A percentile compares a stretch with the other conserved stretches of the same genome.
Evolutionary conservation across 192 early-diverging fungal genomes (phyloP).

Genomic region (Backusella tuberculispora): DNA sequence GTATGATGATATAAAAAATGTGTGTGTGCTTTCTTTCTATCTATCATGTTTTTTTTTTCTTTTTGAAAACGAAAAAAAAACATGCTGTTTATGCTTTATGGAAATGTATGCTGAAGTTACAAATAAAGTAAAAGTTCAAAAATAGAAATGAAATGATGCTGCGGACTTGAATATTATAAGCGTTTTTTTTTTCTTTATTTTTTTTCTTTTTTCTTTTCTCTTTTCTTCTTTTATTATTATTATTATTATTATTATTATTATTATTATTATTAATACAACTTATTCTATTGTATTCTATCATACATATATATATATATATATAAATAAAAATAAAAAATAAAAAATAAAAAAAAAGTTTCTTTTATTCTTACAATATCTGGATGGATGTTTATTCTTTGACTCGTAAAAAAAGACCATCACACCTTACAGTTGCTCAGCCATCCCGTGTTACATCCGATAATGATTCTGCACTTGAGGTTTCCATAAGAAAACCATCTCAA

Average conservation of each 20-base stretch:
- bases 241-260: not conserved
- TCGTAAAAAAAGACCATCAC: constrained; percentile 31
- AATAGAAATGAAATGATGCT: constrained; percentile 2
- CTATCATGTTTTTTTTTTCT: too few species aligned
- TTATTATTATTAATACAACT: too few species aligned
- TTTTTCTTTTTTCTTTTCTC: not conserved
- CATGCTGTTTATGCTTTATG: not conserved
- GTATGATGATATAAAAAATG: too few species aligned
- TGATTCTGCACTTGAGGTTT: constrained; percentile 23
- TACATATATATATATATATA: too few species aligned
- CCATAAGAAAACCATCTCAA: not conserved
- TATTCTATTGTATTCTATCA: too few species aligned
- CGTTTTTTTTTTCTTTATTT: not conserved
- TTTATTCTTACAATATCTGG: not conserved
- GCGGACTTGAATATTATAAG: not conserved
- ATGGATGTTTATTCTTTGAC: constrained; percentile 39
- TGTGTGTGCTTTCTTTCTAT: too few species aligned
- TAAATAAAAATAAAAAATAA: not conserved
- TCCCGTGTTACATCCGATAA: constrained; percentile 13
- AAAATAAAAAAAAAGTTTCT: too few species aligned
- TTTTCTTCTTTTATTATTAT: constrained; percentile 1
- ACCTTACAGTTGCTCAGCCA: constrained; percentile 29
- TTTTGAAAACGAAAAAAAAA: too few species aligned
- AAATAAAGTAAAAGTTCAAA: constrained; percentile 10
- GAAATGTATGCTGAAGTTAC: not conserved